Base-by-base conservation (phyloP, 2,329 filamentous ascomycete species). In the Hypoxylon sp. region DNA sequence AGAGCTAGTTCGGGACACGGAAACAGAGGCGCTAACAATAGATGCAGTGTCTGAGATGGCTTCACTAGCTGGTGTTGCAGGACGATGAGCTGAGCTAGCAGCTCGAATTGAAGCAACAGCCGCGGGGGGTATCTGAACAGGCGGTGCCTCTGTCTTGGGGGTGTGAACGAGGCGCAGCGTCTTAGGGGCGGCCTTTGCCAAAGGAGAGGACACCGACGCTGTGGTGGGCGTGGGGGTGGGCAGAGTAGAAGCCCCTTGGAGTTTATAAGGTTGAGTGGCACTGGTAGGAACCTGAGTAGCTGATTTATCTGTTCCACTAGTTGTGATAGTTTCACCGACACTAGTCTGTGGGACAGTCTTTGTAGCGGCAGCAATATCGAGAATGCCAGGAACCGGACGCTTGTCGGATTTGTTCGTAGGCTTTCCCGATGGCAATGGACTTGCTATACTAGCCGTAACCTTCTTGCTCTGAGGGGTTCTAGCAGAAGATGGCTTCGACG, bases 11-110 rank as follows among this genome's bases (percentile, higher is more conserved):
- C 92, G 88, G 13, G 92, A 89, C 14, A 84, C 83, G 0, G 87
- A 93, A 35, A 92, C 81, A 1, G 92, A 92, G 2, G 89, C 86
- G 14, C 92, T 95, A 3, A 93, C 85, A 22, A 94, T 83, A 0
- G 91, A 94, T 10, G 92, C 89, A 61, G 88, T 93, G 76, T 95
- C 92, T n/a, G 91, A 94, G 37, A 93, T 85, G 62, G 89, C 84
- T 75, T 95, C 92, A 75, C 91, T 94, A 1, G 83, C 87, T 0
- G 92, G 92, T 0, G 92, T 94, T 30, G 89, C 89, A n/a, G 92
- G 91, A 6, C 87, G 84, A 63, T 91, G 81, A 35, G 78, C 67
- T 68, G 56, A 81, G 75, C 72, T 70, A 6, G 76, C 72, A 62
- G 79, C 73, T 58, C 77, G 73, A 56, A 79, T 73, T 30, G 77